Conservation (phyloP, 306 rosid species). For the Macrotyloma uniflorum region DNA sequence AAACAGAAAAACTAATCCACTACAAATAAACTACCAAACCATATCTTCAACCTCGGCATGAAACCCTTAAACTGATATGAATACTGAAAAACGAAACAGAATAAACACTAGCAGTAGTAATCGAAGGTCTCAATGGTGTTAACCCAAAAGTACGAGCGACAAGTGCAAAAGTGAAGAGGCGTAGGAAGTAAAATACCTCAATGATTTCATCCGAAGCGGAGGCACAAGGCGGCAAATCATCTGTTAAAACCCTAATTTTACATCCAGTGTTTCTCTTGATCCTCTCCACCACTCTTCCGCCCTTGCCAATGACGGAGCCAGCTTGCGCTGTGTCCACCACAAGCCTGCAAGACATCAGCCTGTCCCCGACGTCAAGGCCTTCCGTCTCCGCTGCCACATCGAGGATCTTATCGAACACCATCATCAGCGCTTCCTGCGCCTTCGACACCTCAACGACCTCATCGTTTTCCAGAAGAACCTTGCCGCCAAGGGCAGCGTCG, state of each 20-base stretch:
- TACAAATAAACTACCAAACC: conserved; percentile 1
- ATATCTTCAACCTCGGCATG: neutral
- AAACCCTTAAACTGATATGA: neutral
- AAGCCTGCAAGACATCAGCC: conserved; percentile 77
- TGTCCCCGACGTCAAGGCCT: conserved; percentile 55
- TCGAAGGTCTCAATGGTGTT: neutral
- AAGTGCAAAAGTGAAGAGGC: neutral
- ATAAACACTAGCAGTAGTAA: neutral
- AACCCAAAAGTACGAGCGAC: neutral
- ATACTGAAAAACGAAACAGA: neutral
- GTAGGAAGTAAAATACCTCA: conserved; percentile 62
- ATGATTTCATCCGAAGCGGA: conserved; percentile 70
- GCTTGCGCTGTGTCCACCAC: conserved; percentile 68
- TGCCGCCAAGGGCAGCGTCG: conserved; percentile 40
- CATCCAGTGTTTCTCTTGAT: conserved; percentile 78
- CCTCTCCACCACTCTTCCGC: conserved; percentile 93
- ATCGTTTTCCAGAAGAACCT: neutral
- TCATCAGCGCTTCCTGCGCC: conserved; percentile 88
- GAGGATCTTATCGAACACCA: conserved; percentile 87
- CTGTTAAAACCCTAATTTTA: conserved; percentile 70
- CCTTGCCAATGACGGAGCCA: conserved; percentile 88
- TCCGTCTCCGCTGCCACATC: conserved; percentile 92
- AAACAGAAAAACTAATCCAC: neutral
- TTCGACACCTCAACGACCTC: conserved; percentile 62
- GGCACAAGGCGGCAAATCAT: conserved; percentile 71